Conservation (phyloP, 2,329 filamentous ascomycete species). For the Pseudogymnoascus sp. region DNA sequence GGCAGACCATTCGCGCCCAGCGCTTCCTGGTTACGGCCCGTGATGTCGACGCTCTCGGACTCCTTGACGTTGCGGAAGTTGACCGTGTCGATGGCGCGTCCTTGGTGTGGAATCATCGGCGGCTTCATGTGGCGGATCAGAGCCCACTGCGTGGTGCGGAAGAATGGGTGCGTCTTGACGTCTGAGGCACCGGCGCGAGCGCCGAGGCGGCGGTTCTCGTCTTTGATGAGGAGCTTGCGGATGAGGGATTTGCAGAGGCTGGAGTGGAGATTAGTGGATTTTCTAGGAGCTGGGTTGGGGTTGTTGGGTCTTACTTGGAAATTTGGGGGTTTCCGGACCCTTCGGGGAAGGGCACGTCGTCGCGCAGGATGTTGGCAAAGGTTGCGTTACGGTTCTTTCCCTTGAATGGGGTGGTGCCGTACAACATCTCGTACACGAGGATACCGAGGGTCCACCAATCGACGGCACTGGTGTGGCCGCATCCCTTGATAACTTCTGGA, state of each 20-base stretch:
- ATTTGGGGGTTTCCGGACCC: constrained; percentile 75
- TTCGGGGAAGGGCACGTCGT: constrained; percentile 94
- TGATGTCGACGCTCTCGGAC: constrained; percentile 86
- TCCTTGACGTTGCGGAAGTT: constrained; percentile 99
- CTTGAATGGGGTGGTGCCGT: constrained; percentile 97
- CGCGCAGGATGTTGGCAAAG: constrained; percentile 91
- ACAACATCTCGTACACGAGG: constrained; percentile 97
- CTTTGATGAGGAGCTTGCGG: constrained; percentile 94
- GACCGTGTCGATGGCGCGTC: constrained; percentile 82
- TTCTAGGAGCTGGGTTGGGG: constrained; percentile 20
- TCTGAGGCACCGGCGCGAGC: constrained; percentile 93
- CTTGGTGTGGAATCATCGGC: constrained; percentile 88
- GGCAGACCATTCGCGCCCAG: constrained; percentile 31
- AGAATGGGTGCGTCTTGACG: constrained; percentile 94
- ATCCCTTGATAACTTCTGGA: constrained; percentile 97
- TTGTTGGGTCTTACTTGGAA: constrained; percentile 64
- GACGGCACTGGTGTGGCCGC: constrained; percentile 94
- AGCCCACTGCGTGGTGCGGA: constrained; percentile 92
- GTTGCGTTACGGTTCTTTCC: constrained; percentile 98
- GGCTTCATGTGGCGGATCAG: constrained; percentile 96
- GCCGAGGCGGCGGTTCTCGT: constrained; percentile 86
- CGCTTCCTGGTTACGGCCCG: constrained; percentile 45
- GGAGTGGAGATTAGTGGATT: not conserved
- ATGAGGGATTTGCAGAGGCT: constrained; percentile 96
- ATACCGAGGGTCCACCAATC: constrained; percentile 99